Conservation (phyloP, 2,329 filamentous ascomycete species). For the Ceratocystis lukuohia region DNA sequence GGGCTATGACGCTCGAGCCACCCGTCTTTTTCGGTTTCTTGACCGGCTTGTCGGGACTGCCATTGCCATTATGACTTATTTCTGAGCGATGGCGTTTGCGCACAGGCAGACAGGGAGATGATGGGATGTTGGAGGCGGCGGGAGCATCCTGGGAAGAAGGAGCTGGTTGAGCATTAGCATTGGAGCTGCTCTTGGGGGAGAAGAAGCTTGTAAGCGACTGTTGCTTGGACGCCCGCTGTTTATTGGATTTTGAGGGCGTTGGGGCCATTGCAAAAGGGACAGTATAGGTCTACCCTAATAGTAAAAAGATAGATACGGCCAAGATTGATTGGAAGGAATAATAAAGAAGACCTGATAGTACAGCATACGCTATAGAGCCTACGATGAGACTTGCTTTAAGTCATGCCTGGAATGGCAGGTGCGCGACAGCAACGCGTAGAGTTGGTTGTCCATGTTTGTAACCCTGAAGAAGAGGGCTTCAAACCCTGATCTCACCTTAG, state of each 20-base stretch:
- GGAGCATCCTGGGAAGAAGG: constrained; percentile 26
- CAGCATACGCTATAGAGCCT: neutral
- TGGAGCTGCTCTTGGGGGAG: constrained; percentile 36
- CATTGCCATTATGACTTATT: constrained; percentile 13
- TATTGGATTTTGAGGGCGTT: constrained; percentile 26
- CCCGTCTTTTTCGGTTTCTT: constrained; percentile 15
- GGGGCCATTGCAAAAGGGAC: constrained; percentile 25
- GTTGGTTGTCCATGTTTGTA: neutral
- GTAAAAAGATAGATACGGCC: neutral
- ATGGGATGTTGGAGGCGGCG: constrained; percentile 23
- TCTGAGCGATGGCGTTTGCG: constrained; percentile 21
- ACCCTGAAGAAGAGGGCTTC: neutral
- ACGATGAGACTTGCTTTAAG: neutral
- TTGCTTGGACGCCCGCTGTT: constrained; percentile 48
- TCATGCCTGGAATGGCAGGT: neutral
- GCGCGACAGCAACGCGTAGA: constrained; percentile 7
- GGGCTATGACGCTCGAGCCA: neutral
- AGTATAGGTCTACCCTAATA: neutral
- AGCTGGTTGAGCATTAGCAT: constrained; percentile 26
- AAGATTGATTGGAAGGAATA: neutral
- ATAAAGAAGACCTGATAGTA: neutral
- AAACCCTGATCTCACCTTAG: neutral
- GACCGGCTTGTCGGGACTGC: constrained; percentile 20
- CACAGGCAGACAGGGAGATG: constrained; percentile 24
- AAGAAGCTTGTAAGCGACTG: constrained; percentile 81